Percentiles rank a stretch among this genome's conserved stretches.
Conservation (phyloP, 768 basidiomycete genomes). For the Terana coerulea region DNA sequence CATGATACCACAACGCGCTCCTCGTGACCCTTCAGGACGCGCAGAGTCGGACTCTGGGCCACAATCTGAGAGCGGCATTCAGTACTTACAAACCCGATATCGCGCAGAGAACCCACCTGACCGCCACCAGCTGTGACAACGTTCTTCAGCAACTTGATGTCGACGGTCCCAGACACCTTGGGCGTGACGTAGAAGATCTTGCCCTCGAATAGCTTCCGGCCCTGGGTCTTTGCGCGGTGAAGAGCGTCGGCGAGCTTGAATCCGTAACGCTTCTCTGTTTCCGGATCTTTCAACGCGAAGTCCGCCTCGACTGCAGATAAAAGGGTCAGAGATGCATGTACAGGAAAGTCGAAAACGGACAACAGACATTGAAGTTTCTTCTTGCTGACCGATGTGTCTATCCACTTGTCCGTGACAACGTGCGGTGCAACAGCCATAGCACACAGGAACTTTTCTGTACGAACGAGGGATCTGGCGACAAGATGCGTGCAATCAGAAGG, state of each 20-base stretch:
- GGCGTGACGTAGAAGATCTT: conserved; percentile 75
- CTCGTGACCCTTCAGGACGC: conserved; percentile 46
- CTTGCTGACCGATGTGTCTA: conserved; percentile 50
- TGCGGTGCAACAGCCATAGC: conserved; percentile 62
- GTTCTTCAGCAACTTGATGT: conserved; percentile 58
- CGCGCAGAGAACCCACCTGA: conserved; percentile 43
- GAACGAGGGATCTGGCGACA: conserved; percentile 59
- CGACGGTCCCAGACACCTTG: conserved; percentile 55
- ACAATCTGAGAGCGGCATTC: conserved; percentile 31
- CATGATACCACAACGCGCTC: conserved; percentile 65
- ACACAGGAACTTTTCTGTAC: conserved; percentile 87
- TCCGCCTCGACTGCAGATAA: conserved; percentile 52
- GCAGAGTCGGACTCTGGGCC: conserved; percentile 49
- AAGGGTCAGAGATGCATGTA: not conserved
- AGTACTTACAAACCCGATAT: not conserved
- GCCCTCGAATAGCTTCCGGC: conserved; percentile 56
- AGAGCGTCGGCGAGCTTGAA: conserved; percentile 64
- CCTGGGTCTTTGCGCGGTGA: conserved; percentile 46
- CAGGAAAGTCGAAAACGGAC: not conserved
- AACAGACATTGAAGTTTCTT: conserved; percentile 62
- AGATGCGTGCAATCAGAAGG: conserved; percentile 77
- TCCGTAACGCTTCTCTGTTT: conserved; percentile 60
- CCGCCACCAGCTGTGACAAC: conserved; percentile 72
- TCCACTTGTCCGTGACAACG: conserved; percentile 69
- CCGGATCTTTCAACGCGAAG: conserved; percentile 57